Evolutionary conservation across 768 basidiomycete genomes (phyloP).

Genomic region (Chlorophyllum brunneum): DNA sequence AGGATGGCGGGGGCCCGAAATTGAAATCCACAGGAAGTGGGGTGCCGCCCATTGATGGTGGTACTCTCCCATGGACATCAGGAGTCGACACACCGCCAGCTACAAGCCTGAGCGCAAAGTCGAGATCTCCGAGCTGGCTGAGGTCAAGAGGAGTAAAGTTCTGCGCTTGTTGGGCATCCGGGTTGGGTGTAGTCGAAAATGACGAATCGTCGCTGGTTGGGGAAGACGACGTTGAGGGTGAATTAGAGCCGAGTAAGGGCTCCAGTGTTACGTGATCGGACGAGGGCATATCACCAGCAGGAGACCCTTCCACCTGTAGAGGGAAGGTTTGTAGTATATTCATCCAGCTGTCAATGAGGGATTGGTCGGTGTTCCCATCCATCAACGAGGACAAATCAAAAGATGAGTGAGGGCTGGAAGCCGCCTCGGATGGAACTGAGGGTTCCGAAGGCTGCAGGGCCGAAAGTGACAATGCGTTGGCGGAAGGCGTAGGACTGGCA

Average conservation of each 20-base stretch:
- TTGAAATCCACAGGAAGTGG: neutral
- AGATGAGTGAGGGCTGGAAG: neutral
- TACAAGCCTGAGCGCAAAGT: neutral
- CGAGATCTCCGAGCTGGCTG: slow-evolving; percentile 10
- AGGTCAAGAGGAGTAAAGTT: neutral
- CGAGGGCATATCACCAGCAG: neutral
- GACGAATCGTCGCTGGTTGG: neutral
- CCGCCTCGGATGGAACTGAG: neutral
- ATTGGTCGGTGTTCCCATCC: slow-evolving; percentile 28
- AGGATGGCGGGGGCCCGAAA: neutral
- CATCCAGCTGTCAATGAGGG: slow-evolving; percentile 48
- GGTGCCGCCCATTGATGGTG: neutral
- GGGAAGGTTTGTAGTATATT: slow-evolving; percentile 45
- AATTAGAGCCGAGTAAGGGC: slow-evolving; percentile 9
- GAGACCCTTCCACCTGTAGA: slow-evolving; percentile 24
- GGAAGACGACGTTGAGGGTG: slow-evolving; percentile 15
- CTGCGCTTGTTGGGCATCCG: neutral
- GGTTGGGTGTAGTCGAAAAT: slow-evolving; percentile 6
- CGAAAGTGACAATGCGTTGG: no score
- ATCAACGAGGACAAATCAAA: neutral
- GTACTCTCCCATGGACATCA: neutral
- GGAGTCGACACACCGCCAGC: neutral
- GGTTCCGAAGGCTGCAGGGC: neutral
- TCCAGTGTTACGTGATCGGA: neutral
- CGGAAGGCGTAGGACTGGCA: neutral